phyloP scores from a whole-genome alignment of 2,329 filamentous ascomycete genomes.

The Pleurostoma richardsiae region DNA sequence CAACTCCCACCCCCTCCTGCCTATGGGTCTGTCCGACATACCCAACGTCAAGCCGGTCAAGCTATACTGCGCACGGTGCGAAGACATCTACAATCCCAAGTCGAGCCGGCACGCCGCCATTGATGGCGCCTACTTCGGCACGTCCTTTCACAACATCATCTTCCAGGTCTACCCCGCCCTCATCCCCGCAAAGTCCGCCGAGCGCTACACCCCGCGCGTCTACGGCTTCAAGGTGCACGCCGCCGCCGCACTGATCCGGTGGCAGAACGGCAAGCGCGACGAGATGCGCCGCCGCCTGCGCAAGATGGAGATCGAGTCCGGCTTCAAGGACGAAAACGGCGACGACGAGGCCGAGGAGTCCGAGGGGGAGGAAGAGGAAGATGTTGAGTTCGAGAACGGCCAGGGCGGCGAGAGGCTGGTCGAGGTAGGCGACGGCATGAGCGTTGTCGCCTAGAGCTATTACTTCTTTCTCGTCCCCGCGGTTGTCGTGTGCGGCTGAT shows the following conservation, averaged over 20 bases:
- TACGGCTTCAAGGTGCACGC: conserved; percentile 97
- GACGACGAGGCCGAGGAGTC: conserved; percentile 59
- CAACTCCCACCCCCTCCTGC: conserved; percentile 85
- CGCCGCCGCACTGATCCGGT: conserved; percentile 78
- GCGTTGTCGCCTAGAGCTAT: no score
- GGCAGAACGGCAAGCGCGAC: conserved; percentile 79
- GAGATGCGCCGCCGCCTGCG: conserved; percentile 75
- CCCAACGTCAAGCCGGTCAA: conserved; percentile 88
- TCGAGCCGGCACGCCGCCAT: conserved; percentile 92
- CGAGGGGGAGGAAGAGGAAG: conserved; percentile 47
- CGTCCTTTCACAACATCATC: conserved; percentile 97
- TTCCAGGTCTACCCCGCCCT: conserved; percentile 96
- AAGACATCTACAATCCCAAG: conserved; percentile 98
- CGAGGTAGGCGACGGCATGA: neutral
- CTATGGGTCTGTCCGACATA: conserved; percentile 89
- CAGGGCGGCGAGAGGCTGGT: neutral
- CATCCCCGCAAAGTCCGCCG: conserved; percentile 77
- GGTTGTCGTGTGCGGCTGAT: no score
- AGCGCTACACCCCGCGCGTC: conserved; percentile 82
- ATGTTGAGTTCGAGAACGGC: conserved; percentile 29
- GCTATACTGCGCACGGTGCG: conserved; percentile 94
- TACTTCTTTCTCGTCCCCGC: no score
- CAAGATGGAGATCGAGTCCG: conserved; percentile 68
- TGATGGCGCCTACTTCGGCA: conserved; percentile 96
- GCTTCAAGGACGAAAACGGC: conserved; percentile 67